phyloP scores from a whole-genome alignment of 1,284 basidiomycete genomes.

The Trametes polyzona region DNA sequence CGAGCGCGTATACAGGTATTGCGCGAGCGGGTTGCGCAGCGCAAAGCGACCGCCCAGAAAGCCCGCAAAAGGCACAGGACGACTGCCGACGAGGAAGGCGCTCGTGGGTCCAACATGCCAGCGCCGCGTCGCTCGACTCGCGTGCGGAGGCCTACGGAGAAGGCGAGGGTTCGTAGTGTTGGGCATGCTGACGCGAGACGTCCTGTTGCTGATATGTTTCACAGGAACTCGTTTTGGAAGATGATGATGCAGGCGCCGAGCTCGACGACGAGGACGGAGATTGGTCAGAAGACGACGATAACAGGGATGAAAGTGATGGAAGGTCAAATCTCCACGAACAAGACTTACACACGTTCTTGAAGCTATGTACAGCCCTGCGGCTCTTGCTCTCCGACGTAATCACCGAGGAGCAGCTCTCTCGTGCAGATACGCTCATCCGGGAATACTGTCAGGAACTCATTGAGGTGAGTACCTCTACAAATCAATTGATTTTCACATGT shows the following conservation, averaged over 20 bases:
- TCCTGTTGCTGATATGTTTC: not conserved
- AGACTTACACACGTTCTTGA: conserved; percentile 33
- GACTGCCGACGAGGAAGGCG: too few species aligned
- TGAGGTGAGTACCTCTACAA: conserved; percentile 20
- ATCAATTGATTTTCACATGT: too few species aligned
- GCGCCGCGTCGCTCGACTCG: too few species aligned
- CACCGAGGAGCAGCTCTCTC: conserved; percentile 14
- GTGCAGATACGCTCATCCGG: conserved; percentile 26
- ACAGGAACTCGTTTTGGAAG: conserved; percentile 8
- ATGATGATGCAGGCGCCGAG: conserved; percentile 10
- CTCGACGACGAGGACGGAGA: not conserved
- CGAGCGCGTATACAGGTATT: too few species aligned
- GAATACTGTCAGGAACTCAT: conserved; percentile 30
- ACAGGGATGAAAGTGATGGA: not conserved
- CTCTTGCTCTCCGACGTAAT: conserved; percentile 22
- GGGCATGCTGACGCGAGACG: too few species aligned
- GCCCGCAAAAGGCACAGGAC: too few species aligned
- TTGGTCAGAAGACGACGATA: not conserved
- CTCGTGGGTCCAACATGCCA: too few species aligned
- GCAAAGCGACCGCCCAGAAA: too few species aligned
- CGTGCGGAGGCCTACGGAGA: not conserved
- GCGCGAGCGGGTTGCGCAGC: too few species aligned
- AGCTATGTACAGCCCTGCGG: conserved; percentile 27
- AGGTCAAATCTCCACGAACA: conserved; percentile 23
- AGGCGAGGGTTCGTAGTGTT: not conserved